Evolutionary conservation across 768 basidiomycete species (phyloP).

Genomic region (Termitomyces sp.): DNA sequence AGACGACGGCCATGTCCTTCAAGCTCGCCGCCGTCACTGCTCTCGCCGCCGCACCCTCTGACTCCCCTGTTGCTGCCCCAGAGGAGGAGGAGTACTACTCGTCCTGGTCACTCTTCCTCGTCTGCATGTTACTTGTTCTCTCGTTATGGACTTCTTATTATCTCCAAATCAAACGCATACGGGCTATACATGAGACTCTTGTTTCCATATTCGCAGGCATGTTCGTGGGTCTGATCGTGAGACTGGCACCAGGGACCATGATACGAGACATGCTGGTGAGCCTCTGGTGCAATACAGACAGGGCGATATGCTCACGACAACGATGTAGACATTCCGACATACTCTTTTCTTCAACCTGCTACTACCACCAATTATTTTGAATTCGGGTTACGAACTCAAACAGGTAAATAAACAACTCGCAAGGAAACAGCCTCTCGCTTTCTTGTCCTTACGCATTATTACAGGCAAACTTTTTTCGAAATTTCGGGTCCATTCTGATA

Average conservation of each 20-base stretch:
- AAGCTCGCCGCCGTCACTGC: slow-evolving; percentile 28
- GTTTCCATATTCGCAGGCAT: slow-evolving; percentile 95
- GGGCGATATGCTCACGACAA: not conserved
- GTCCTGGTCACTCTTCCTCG: slow-evolving; percentile 91
- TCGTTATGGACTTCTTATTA: slow-evolving; percentile 98
- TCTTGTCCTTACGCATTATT: slow-evolving; percentile 3
- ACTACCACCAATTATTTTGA: slow-evolving; percentile 97
- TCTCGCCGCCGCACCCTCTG: slow-evolving; percentile 21
- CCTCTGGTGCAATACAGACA: slow-evolving; percentile 3
- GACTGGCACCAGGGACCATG: slow-evolving; percentile 87
- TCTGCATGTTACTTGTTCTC: slow-evolving; percentile 86
- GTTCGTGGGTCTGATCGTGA: slow-evolving; percentile 87
- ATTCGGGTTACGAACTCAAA: slow-evolving; percentile 96
- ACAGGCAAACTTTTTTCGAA: slow-evolving; percentile 97
- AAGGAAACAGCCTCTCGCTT: not conserved
- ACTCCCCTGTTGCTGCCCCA: slow-evolving; percentile 31
- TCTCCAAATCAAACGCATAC: slow-evolving; percentile 93
- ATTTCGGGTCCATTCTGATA: slow-evolving; percentile 92
- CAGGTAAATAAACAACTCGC: slow-evolving; percentile 48
- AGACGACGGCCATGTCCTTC: slow-evolving; percentile 27
- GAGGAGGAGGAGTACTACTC: slow-evolving; percentile 90
- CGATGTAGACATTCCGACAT: slow-evolving; percentile 84
- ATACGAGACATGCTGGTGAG: slow-evolving; percentile 97
- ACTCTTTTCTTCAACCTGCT: slow-evolving; percentile 97
- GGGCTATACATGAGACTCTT: slow-evolving; percentile 92